phyloP scores from a whole-genome alignment of 139 green algal genomes.

The Eudorina sp. region DNA sequence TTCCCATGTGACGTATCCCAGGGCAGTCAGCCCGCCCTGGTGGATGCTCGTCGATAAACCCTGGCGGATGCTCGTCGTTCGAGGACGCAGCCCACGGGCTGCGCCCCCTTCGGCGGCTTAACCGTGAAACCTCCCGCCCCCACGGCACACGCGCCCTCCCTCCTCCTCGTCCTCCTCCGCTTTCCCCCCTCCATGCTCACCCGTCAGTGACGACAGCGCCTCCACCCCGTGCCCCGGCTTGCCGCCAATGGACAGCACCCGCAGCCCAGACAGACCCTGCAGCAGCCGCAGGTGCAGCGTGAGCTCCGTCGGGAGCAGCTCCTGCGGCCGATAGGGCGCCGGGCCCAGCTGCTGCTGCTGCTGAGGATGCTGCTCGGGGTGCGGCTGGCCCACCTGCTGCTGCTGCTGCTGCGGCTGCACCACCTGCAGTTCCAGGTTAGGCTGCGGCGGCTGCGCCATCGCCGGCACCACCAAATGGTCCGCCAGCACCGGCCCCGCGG shows the following conservation, averaged over 20 bases:
- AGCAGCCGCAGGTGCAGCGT: slow-evolving; percentile 45
- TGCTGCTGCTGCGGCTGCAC: neutral
- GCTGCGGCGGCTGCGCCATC: neutral
- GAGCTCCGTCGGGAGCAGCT: slow-evolving; percentile 21
- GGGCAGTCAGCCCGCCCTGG: too few relatives aligned
- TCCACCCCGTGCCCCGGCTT: slow-evolving; percentile 43
- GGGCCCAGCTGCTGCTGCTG: neutral
- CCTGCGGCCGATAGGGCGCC: neutral
- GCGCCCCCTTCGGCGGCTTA: neutral
- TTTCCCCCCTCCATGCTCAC: neutral
- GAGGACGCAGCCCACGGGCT: too few relatives aligned
- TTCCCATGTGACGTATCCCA: too few relatives aligned
- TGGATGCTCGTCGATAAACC: too few relatives aligned
- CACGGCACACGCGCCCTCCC: neutral
- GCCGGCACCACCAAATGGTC: neutral
- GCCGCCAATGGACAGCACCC: slow-evolving; percentile 27
- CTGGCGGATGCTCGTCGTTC: too few relatives aligned
- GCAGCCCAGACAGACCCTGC: slow-evolving; percentile 33
- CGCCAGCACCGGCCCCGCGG: slow-evolving; percentile 5
- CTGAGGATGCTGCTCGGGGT: neutral
- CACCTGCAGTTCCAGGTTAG: too few relatives aligned
- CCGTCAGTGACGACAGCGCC: slow-evolving; percentile 38
- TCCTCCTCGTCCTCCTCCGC: neutral
- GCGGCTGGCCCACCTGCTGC: neutral
- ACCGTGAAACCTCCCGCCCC: neutral